Evolutionary conservation across 108 stramenopile species (phyloP).

Genomic region (Nitzschia palea): DNA sequence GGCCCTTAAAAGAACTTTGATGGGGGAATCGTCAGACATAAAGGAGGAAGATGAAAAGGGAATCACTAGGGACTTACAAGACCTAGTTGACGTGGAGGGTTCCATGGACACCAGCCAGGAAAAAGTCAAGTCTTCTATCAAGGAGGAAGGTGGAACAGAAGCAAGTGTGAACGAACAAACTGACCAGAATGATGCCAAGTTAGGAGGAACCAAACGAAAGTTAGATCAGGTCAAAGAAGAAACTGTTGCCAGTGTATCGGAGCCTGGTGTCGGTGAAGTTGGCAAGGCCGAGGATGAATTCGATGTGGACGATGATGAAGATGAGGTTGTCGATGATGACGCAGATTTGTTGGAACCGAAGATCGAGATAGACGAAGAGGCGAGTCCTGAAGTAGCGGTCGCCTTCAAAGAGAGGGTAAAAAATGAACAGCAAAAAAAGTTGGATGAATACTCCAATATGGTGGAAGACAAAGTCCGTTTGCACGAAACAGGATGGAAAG

Average conservation of each 20-base stretch:
- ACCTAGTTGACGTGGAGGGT: background rate
- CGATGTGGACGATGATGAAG: slow-evolving; percentile 27
- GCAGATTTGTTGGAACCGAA: slow-evolving; percentile 38
- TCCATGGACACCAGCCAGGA: background rate
- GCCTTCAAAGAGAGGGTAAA: slow-evolving; percentile 83
- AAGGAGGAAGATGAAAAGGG: slow-evolving; percentile 29
- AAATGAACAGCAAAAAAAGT: slow-evolving; percentile 61
- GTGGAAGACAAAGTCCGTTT: slow-evolving; percentile 91
- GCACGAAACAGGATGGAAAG: slow-evolving; percentile 96
- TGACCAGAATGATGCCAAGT: slow-evolving; percentile 20
- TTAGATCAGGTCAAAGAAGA: slow-evolving; percentile 25
- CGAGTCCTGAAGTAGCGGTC: slow-evolving; percentile 48
- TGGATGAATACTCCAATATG: slow-evolving; percentile 78
- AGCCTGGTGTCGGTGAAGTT: slow-evolving; percentile 25
- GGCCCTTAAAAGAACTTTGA: slow-evolving; percentile 57
- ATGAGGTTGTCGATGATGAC: slow-evolving; percentile 47
- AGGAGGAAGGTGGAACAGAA: slow-evolving; percentile 8
- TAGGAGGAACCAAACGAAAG: slow-evolving; percentile 28
- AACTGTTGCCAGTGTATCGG: background rate
- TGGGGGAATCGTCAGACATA: slow-evolving; percentile 1
- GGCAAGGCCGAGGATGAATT: slow-evolving; percentile 53
- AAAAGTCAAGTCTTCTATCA: background rate
- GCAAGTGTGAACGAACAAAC: slow-evolving; percentile 32
- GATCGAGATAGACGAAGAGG: slow-evolving; percentile 35
- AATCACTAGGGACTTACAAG: no score